Evolutionary conservation across 2,329 filamentous ascomycete species (phyloP).

Genomic region (Fusarium tanahbumbuense): DNA sequence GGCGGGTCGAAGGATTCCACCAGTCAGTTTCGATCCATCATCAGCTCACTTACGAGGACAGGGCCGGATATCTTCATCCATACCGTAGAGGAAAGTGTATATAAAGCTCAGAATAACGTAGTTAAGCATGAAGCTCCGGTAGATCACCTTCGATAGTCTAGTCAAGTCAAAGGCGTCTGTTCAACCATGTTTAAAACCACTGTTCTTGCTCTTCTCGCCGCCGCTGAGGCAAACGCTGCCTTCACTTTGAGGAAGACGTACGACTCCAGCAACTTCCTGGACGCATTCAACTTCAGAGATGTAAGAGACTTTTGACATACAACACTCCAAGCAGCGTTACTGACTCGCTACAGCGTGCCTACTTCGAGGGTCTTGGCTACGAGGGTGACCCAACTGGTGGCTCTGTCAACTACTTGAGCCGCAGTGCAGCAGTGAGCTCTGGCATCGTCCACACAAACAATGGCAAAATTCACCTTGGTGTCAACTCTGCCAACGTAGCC

Average conservation of each 20-base stretch:
- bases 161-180: background rate
- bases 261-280: conserved; percentile 18
- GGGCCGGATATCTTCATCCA: background rate
- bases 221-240: background rate
- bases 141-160: too few relatives aligned
- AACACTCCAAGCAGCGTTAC: fast-evolving
- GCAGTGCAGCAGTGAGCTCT: conserved; percentile 8
- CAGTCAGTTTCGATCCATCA: background rate
- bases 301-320: background rate
- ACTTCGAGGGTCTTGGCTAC: conserved; percentile 7
- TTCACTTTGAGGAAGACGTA: conserved; percentile 19
- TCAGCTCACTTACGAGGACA: background rate
- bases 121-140: background rate
- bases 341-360: conserved; percentile 2
- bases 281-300: conserved; percentile 23
- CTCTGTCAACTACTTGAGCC: conserved; percentile 22
- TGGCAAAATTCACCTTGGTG: conserved; percentile 14
- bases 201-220: background rate
- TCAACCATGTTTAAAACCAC: background rate
- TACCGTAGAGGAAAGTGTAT: background rate
- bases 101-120: too few relatives aligned
- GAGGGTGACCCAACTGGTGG: conserved; percentile 17
- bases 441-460: conserved; percentile 13
- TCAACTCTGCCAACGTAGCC: conserved; percentile 6
- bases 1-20: background rate